Percentiles rank a stretch among this genome's conserved stretches.
Evolutionary conservation across 805 yeast species (phyloP).

Genomic region (Jamesozyma rosinii): DNA sequence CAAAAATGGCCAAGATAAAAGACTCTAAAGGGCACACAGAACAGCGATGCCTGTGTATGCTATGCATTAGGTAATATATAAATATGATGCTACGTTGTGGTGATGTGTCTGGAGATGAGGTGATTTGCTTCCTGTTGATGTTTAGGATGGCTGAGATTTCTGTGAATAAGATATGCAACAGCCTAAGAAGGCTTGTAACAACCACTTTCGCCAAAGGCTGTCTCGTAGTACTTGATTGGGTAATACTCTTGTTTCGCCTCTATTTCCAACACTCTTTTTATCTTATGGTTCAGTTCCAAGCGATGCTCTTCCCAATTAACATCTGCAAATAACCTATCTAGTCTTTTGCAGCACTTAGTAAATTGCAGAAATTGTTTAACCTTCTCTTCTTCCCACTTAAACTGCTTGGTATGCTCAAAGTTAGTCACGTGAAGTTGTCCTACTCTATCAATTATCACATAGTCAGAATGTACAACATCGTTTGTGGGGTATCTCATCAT

Average conservation of each 20-base stretch:
- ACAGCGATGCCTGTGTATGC: too few relatives aligned
- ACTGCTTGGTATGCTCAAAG: background rate
- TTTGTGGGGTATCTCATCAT: background rate
- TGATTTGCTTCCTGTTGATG: too few relatives aligned
- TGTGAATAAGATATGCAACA: too few relatives aligned
- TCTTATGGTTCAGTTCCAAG: background rate
- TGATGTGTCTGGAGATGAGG: too few relatives aligned
- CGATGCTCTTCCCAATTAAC: conserved; percentile 1
- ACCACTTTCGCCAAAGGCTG: background rate
- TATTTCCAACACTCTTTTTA: background rate
- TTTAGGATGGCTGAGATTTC: too few relatives aligned
- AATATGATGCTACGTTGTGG: too few relatives aligned
- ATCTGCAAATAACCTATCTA: background rate
- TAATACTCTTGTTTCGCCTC: background rate
- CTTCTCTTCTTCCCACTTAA: background rate
- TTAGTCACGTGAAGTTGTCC: conserved; percentile 8
- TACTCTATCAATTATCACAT: conserved; percentile 11
- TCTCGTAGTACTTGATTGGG: background rate
- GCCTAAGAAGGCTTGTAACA: background rate
- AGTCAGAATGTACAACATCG: conserved; percentile 3
- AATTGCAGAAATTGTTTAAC: background rate
- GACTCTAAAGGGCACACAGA: too few relatives aligned
- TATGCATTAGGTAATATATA: too few relatives aligned
- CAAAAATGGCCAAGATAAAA: too few relatives aligned
- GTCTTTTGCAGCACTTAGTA: background rate